Conservation (phyloP, 768 basidiomycete species). For the Auriculariales sp. region DNA sequence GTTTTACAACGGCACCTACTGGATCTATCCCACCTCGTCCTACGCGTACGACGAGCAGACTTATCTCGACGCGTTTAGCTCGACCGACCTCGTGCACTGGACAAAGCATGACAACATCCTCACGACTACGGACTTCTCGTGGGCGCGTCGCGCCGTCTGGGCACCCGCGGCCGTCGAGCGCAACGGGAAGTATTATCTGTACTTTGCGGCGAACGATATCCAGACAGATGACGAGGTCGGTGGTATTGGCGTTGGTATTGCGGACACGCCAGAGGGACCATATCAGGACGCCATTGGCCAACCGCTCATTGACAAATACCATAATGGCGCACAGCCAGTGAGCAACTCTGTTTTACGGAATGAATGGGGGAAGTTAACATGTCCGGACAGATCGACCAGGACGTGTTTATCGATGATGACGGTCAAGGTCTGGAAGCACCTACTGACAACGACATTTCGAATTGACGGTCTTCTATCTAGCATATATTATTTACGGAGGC, state of each 20-base stretch:
- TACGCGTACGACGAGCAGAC: background rate
- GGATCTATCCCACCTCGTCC: background rate
- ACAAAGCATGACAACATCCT: background rate
- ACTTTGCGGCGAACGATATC: background rate
- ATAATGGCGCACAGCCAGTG: background rate
- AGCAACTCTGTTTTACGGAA: too few species aligned
- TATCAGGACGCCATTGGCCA: background rate
- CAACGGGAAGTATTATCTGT: background rate
- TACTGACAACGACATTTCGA: too few species aligned
- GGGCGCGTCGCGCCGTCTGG: background rate
- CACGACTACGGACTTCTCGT: background rate
- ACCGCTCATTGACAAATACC: background rate
- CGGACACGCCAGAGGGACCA: background rate
- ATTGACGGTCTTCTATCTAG: too few species aligned
- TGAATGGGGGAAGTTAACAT: too few species aligned
- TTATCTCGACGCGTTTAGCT: background rate
- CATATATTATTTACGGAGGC: background rate
- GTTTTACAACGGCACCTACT: background rate
- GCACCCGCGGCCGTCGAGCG: background rate
- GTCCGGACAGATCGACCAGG: background rate
- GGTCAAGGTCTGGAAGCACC: too few species aligned
- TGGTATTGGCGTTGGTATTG: background rate
- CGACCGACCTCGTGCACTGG: background rate
- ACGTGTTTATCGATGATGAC: background rate
- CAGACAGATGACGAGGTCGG: background rate